Base-by-base conservation (phyloP, 805 yeast genomes). In the Metschnikowia proteae region DNA sequence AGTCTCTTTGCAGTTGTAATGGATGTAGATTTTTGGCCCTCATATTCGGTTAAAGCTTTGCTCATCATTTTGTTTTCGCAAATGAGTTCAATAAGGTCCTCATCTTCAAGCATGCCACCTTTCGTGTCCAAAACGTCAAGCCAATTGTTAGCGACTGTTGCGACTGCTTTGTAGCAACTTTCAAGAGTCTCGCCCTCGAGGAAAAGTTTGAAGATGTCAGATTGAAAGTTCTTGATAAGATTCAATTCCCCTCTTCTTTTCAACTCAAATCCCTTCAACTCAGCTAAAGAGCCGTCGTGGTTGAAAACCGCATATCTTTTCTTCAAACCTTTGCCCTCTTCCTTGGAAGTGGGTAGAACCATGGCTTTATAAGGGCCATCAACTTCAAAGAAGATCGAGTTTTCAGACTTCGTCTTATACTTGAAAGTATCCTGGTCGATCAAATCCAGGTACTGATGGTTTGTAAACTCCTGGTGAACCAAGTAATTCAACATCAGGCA, bases 291-390 rank as follows among this genome's bases (percentile, higher is more conserved):
- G 1, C 98, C 98, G 65, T 95, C 97, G 48, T 86, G 82, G 63
- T 94, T 94, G 70, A 94, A 94, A 4, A 94, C 99, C 1, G 99
- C 99, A 61, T 94, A 94, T 60, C 99, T 79, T 60, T 94, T 94
- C 65, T 94, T 94, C 61, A 94, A 76, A 56, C 97, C 97, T 67
- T 91, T 91, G 40, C 96, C 98, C 74, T 95, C 98, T 63, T 94
- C 99, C 55, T 89, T 88, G 0, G 98, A 92, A 0, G 98, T 90
- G 4, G 99, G 99, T 45, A 94, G 75, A 49, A 94, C 81, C 99
- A 94, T 94, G 0, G 99, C 99, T 60, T 83, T 86, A 64, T 94
- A 94, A 1, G 99, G 99, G 8, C 99, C 99, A 71, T 94, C 99
- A 17, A 95, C 97, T 64, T 94, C 99, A 58, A 94, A 94, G 70